A percentile compares a stretch with the other conserved stretches of the same genome.
These are phyloP conservation scores for Amaranthus cruentus DNA, from an alignment of 148 eudicot species.

Conservation along the genomic window DNA sequence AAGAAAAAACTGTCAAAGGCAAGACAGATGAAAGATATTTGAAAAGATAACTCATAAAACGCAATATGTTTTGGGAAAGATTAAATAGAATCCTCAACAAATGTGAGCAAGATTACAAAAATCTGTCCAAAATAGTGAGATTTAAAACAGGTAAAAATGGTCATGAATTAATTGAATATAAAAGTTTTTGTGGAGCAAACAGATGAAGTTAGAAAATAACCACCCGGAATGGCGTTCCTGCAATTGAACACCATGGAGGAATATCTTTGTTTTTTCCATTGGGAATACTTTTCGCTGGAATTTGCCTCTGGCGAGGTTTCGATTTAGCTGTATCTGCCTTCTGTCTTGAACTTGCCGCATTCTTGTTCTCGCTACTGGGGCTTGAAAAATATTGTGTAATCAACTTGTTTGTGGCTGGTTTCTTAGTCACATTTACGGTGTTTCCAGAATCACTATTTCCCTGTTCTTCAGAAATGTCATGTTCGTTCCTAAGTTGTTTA, in stretches of 20 bases:
- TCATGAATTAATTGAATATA: neutral
- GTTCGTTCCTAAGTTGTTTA: slow-evolving; percentile 44
- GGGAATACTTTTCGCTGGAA: slow-evolving; percentile 3
- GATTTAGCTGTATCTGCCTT: slow-evolving; percentile 28
- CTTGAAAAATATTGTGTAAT: slow-evolving; percentile 77
- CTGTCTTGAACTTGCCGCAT: slow-evolving; percentile 24
- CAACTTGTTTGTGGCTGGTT: slow-evolving; percentile 47
- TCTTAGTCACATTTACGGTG: slow-evolving; percentile 30
- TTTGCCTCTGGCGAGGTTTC: slow-evolving; percentile 27
- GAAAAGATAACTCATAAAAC: neutral
- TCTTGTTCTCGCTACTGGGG: slow-evolving; percentile 33
- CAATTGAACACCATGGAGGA: slow-evolving; percentile 65
- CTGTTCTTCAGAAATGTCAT: slow-evolving; percentile 22
- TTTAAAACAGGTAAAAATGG: neutral
- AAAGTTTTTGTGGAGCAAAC: neutral
- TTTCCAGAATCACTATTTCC: slow-evolving; percentile 29
- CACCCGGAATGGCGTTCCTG: slow-evolving; percentile 92
- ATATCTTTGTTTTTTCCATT: slow-evolving; percentile 21
- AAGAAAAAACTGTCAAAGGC: slow-evolving; percentile 20
- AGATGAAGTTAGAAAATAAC: slow-evolving; percentile 33
- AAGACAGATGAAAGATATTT: slow-evolving; percentile 11
- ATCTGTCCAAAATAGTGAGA: neutral
- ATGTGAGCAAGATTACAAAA: neutral
- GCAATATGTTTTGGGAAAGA: neutral
- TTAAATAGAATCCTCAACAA: neutral